Percentiles rank a stretch among this genome's conserved stretches.
These are phyloP conservation scores for Calonectria hawksworthii DNA, from an alignment of 2,329 filamentous ascomycete species.

Conservation along the genomic window DNA sequence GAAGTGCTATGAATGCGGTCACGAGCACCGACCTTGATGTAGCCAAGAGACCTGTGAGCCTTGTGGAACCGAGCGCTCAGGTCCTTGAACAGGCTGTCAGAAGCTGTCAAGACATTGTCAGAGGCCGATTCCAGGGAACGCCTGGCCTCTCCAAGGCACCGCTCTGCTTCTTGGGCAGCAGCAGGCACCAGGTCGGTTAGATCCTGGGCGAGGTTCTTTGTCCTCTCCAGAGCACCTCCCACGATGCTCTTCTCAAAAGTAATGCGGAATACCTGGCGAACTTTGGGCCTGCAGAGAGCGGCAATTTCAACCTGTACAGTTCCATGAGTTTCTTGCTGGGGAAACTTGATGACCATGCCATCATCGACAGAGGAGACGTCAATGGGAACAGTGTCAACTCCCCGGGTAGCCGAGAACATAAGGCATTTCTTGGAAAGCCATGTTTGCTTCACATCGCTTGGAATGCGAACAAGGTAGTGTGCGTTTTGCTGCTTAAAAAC, in stretches of 20 bases:
- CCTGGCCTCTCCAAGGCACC: slow-evolving; percentile 52
- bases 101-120: slow-evolving; percentile 46
- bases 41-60: slow-evolving; percentile 41
- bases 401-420: slow-evolving; percentile 67
- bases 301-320: slow-evolving; percentile 70
- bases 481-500: slow-evolving; percentile 54
- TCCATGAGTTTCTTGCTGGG: slow-evolving; percentile 68
- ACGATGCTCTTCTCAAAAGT: slow-evolving; percentile 69
- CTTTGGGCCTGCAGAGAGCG: slow-evolving; percentile 70
- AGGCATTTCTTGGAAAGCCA: slow-evolving; percentile 72
- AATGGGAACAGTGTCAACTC: slow-evolving; percentile 61
- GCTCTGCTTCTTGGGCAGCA: slow-evolving; percentile 55
- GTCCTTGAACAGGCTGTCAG: slow-evolving; percentile 45
- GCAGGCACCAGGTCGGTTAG: slow-evolving; percentile 57
- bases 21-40: slow-evolving; percentile 35
- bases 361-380: slow-evolving; percentile 63
- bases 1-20: slow-evolving; percentile 34
- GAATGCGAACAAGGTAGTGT: slow-evolving; percentile 68
- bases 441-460: slow-evolving; percentile 61
- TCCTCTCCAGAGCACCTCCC: slow-evolving; percentile 59
- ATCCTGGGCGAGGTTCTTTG: slow-evolving; percentile 58
- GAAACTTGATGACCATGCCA: slow-evolving; percentile 67
- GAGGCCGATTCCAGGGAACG: slow-evolving; percentile 50
- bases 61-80: slow-evolving; percentile 38
- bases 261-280: slow-evolving; percentile 72